A percentile compares a stretch with the other conserved stretches of the same genome.
phyloP scores from a whole-genome alignment of 129 eudicot species.

The Rutidosis leptorrhynchoides region DNA sequence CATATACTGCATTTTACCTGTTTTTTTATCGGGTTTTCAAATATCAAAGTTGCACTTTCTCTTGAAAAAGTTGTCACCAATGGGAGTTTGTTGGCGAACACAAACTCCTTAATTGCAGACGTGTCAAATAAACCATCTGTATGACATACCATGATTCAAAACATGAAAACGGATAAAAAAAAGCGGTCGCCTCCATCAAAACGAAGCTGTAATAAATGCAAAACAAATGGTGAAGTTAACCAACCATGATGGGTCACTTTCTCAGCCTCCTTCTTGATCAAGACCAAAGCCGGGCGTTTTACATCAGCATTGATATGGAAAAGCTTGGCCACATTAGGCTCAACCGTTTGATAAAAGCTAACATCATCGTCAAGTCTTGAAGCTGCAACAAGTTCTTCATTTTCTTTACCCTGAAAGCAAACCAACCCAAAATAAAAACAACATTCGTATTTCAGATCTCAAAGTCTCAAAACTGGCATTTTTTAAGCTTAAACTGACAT shows the following conservation, averaged over 20 bases:
- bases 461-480: slow-evolving; percentile 3
- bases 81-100: slow-evolving; percentile 78
- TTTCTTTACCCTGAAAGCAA: slow-evolving; percentile 66
- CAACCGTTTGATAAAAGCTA: slow-evolving; percentile 66
- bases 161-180: background rate
- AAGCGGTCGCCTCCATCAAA: background rate
- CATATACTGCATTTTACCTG: slow-evolving; percentile 45
- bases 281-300: slow-evolving; percentile 69
- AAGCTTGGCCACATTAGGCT: slow-evolving; percentile 75
- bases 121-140: slow-evolving; percentile 68
- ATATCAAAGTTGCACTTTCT: slow-evolving; percentile 65
- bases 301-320: slow-evolving; percentile 55
- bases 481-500: background rate
- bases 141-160: slow-evolving; percentile 14
- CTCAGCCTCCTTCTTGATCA: slow-evolving; percentile 80
- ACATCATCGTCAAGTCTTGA: slow-evolving; percentile 80
- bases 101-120: slow-evolving; percentile 69
- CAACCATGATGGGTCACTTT: slow-evolving; percentile 67
- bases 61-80: slow-evolving; percentile 74
- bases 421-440: slow-evolving; percentile 9
- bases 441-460: background rate
- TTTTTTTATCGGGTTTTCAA: slow-evolving; percentile 71
- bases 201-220: background rate
- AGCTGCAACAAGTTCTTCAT: slow-evolving; percentile 79
- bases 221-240: slow-evolving; percentile 29